Conservation (phyloP, 2,329 filamentous ascomycete genomes). For the Aspergillus alliaceus region DNA sequence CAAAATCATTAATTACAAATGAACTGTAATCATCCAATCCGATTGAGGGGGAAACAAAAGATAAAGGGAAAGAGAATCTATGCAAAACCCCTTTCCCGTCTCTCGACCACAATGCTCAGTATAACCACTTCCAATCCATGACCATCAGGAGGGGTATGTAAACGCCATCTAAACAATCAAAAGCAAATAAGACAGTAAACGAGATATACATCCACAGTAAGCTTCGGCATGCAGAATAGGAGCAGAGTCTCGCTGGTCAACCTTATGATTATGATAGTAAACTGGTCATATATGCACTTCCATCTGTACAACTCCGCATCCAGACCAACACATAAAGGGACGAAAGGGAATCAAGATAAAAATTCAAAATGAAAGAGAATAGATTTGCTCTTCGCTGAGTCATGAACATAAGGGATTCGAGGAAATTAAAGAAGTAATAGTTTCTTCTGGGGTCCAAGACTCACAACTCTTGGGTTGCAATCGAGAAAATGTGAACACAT, state of each 20-base stretch:
- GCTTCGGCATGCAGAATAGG: constrained; percentile 14
- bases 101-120: not conserved
- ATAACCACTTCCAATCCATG: constrained; percentile 11
- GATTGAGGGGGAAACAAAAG: not conserved
- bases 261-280: constrained; percentile 16
- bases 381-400: not conserved
- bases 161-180: constrained; percentile 10
- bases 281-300: constrained; percentile 18
- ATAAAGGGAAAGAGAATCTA: not conserved
- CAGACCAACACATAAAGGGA: constrained; percentile 6
- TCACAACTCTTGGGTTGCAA: not conserved
- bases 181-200: constrained; percentile 1
- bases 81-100: not conserved
- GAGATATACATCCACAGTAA: constrained; percentile 12
- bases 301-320: constrained; percentile 25
- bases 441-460: not conserved
- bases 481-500: not conserved
- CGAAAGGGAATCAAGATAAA: constrained; percentile 9
- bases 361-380: too few relatives aligned
- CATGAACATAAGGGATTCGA: constrained; percentile 2
- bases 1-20: constrained; percentile 2
- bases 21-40: not conserved
- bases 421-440: not conserved
- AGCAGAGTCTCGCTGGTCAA: not conserved
- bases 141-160: constrained; percentile 17